phyloP scores from a whole-genome alignment of 331 rosid species.

The Quercus phellos region DNA sequence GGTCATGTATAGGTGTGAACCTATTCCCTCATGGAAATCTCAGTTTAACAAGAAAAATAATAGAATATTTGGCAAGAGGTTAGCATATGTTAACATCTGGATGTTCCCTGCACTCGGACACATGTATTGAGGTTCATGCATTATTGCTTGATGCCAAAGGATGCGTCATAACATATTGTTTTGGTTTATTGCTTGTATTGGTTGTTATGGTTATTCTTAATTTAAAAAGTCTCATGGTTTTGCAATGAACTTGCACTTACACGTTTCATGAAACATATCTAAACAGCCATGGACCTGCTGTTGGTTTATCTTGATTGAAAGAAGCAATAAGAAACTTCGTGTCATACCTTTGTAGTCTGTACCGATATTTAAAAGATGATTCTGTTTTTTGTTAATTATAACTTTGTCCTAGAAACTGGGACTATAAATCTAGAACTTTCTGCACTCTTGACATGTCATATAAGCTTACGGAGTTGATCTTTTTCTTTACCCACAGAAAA shows the following conservation, averaged over 20 bases:
- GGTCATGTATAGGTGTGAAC: too few relatives aligned
- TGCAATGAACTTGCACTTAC: background rate
- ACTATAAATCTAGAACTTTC: background rate
- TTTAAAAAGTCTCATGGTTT: background rate
- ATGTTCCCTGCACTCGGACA: background rate
- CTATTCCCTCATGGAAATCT: too few relatives aligned
- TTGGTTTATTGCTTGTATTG: background rate
- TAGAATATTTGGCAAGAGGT: background rate
- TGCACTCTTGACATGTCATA: background rate
- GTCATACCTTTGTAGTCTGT: background rate
- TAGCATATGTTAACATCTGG: background rate
- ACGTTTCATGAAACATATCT: background rate
- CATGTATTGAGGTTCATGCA: background rate
- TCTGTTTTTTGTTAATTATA: background rate
- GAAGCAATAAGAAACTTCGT: background rate
- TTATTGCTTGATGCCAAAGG: background rate
- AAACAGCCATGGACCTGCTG: background rate
- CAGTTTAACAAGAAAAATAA: background rate
- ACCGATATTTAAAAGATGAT: background rate
- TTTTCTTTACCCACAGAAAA: constrained; percentile 53
- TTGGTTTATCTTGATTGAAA: background rate
- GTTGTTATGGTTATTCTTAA: background rate
- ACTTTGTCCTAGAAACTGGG: background rate
- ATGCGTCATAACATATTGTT: background rate
- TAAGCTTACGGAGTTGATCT: constrained; percentile 15